Conservation (phyloP, 371 early-diverging fungal species). For the Coemansia sp. region DNA sequence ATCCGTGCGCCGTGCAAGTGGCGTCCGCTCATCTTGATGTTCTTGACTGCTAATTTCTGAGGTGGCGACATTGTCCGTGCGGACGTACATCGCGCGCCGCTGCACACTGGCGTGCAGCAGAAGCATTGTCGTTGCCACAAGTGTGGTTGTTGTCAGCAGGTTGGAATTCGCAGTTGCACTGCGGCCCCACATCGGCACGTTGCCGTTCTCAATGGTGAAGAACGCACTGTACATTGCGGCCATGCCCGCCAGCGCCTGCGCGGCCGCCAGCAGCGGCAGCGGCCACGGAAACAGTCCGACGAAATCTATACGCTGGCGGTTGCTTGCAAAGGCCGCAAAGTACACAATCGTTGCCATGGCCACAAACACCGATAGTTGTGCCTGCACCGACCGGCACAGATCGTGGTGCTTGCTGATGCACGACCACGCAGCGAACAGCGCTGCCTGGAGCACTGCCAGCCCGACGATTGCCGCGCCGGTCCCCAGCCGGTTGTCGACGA, state of each 20-base stretch:
- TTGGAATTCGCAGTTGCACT: constrained; percentile 22
- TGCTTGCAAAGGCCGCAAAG: not conserved
- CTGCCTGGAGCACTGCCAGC: constrained; percentile 8
- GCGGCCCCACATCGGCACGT: constrained; percentile 17
- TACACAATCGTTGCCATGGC: not conserved
- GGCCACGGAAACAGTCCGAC: constrained; percentile 29
- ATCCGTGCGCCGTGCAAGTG: constrained; percentile 21
- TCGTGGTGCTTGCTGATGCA: not conserved
- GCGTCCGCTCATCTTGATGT: constrained; percentile 12
- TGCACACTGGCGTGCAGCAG: constrained; percentile 11
- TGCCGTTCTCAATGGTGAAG: constrained; percentile 13
- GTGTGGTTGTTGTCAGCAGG: constrained; percentile 6
- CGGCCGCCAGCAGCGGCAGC: constrained; percentile 1
- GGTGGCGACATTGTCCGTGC: constrained; percentile 1
- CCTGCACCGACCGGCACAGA: not conserved
- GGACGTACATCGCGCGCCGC: constrained; percentile 21
- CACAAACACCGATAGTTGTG: constrained; percentile 10
- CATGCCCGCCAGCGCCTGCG: constrained; percentile 6
- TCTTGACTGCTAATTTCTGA: not conserved
- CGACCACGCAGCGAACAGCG: constrained; percentile 12
- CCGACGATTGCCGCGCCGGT: not conserved
- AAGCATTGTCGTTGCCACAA: not conserved
- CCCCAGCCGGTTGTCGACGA: constrained; percentile 18
- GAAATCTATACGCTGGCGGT: constrained; percentile 11
- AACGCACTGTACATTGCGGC: constrained; percentile 29